Conservation (phyloP, 345 rosid species). For the Barbarea vulgaris region DNA sequence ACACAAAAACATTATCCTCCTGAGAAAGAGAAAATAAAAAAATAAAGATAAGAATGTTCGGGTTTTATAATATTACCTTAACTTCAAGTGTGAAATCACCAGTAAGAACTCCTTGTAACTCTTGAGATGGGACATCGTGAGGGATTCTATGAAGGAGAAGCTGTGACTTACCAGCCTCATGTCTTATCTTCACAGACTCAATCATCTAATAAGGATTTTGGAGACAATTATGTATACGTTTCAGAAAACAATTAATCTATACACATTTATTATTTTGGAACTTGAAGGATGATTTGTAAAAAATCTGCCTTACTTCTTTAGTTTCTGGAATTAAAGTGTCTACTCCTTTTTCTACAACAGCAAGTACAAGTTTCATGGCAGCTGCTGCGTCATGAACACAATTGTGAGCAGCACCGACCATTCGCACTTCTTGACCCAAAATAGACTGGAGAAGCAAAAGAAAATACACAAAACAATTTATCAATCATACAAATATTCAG, state of each 20-base stretch:
- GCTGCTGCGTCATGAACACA: slow-evolving; percentile 85
- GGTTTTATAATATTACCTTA: slow-evolving; percentile 49
- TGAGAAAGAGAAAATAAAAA: neutral
- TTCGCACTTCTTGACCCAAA: slow-evolving; percentile 69
- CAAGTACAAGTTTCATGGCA: slow-evolving; percentile 88
- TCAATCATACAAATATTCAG: neutral
- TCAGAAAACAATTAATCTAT: neutral
- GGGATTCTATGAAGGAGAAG: slow-evolving; percentile 74
- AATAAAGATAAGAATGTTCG: neutral
- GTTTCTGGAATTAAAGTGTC: slow-evolving; percentile 43
- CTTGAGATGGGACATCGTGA: slow-evolving; percentile 48
- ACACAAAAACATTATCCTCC: slow-evolving; percentile 7
- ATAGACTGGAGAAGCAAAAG: slow-evolving; percentile 51
- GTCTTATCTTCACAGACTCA: slow-evolving; percentile 37
- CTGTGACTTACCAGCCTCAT: slow-evolving; percentile 44
- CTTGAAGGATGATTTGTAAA: neutral
- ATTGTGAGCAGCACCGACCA: slow-evolving; percentile 68
- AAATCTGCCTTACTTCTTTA: slow-evolving; percentile 49
- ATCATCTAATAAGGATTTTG: slow-evolving; percentile 46
- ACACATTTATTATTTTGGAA: neutral
- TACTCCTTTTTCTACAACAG: slow-evolving; percentile 58
- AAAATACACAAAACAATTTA: neutral
- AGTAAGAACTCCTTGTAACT: slow-evolving; percentile 50
- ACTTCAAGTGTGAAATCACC: slow-evolving; percentile 55
- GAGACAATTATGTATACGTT: neutral